Percentiles rank a stretch among this genome's conserved stretches.
Evolutionary conservation across 805 yeast species (phyloP).

Genomic region (Candida easanensis): DNA sequence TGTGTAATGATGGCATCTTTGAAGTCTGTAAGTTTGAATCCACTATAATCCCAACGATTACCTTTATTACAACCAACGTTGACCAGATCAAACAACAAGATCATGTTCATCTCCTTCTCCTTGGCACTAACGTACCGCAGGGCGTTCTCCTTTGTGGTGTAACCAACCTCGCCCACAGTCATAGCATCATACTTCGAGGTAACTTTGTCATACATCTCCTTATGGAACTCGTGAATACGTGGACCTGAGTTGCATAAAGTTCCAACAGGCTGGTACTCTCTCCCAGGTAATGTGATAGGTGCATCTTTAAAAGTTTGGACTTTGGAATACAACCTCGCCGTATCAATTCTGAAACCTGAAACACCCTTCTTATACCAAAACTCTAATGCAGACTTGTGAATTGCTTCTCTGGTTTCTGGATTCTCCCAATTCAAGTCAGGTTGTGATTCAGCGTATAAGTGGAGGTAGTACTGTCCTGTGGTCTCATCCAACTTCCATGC

Average conservation of each 20-base stretch:
- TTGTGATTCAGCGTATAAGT: conserved; percentile 50
- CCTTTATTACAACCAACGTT: conserved; percentile 37
- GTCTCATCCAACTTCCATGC: conserved; percentile 57
- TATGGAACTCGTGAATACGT: conserved; percentile 55
- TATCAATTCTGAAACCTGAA: conserved; percentile 59
- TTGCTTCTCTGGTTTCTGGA: conserved; percentile 27
- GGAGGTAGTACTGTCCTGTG: conserved; percentile 54
- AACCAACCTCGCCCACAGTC: conserved; percentile 59
- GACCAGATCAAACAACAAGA: conserved; percentile 35
- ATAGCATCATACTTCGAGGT: conserved; percentile 46
- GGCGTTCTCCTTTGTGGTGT: conserved; percentile 39
- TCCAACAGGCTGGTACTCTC: conserved; percentile 38
- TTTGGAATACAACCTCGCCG: conserved; percentile 52
- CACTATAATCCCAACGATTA: conserved; percentile 35
- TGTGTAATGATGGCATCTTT: conserved; percentile 38
- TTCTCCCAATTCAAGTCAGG: conserved; percentile 66
- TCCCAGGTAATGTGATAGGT: background rate
- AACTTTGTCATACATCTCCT: conserved; percentile 44
- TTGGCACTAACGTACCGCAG: conserved; percentile 39
- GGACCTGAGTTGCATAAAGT: conserved; percentile 45
- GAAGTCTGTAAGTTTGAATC: conserved; percentile 36
- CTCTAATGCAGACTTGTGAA: conserved; percentile 49
- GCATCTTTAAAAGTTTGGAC: conserved; percentile 45
- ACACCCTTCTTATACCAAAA: conserved; percentile 54
- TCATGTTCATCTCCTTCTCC: conserved; percentile 39